Conservation (phyloP, 2,329 filamentous ascomycete genomes). For the Colletotrichum lentis region DNA sequence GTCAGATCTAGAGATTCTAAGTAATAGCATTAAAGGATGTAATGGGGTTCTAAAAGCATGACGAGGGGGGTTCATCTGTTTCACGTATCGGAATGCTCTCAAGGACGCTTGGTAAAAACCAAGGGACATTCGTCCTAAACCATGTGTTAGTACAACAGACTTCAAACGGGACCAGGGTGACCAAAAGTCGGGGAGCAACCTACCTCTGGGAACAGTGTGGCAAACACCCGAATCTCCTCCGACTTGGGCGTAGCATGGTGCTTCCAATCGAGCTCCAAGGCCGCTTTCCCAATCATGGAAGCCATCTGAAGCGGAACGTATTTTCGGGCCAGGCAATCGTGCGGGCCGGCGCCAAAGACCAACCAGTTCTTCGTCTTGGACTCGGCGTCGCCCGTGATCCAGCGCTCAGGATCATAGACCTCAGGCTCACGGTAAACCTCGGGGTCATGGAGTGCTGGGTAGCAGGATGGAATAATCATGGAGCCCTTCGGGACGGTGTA, state of each 20-base stretch:
- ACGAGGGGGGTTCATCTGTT: too few relatives aligned
- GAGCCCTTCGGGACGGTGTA: conserved; percentile 61
- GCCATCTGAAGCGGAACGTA: conserved; percentile 62
- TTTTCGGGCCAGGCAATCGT: conserved; percentile 58
- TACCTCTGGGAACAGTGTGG: conserved; percentile 59
- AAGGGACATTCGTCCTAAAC: too few relatives aligned
- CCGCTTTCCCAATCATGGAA: conserved; percentile 61
- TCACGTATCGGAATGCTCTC: too few relatives aligned
- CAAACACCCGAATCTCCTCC: conserved; percentile 61
- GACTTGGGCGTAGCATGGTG: conserved; percentile 58
- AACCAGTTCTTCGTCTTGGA: conserved; percentile 62
- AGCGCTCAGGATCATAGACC: conserved; percentile 59
- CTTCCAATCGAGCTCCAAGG: conserved; percentile 59
- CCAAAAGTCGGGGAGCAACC: conserved; percentile 37
- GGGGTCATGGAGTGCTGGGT: conserved; percentile 60
- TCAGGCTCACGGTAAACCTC: conserved; percentile 57
- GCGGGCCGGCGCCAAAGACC: conserved; percentile 60
- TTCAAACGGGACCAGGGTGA: too few relatives aligned
- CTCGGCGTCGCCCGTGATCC: conserved; percentile 61
- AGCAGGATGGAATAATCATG: conserved; percentile 61
- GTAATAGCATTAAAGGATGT: too few relatives aligned
- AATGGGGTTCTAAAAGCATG: too few relatives aligned
- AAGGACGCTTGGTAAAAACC: too few relatives aligned
- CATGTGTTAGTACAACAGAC: too few relatives aligned
- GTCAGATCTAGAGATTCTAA: too few relatives aligned